A percentile compares a stretch with the other conserved stretches of the same genome.
These are phyloP conservation scores for Aaosphaeria arxii DNA, from an alignment of 2,329 filamentous ascomycete genomes.

Conservation along the genomic window DNA sequence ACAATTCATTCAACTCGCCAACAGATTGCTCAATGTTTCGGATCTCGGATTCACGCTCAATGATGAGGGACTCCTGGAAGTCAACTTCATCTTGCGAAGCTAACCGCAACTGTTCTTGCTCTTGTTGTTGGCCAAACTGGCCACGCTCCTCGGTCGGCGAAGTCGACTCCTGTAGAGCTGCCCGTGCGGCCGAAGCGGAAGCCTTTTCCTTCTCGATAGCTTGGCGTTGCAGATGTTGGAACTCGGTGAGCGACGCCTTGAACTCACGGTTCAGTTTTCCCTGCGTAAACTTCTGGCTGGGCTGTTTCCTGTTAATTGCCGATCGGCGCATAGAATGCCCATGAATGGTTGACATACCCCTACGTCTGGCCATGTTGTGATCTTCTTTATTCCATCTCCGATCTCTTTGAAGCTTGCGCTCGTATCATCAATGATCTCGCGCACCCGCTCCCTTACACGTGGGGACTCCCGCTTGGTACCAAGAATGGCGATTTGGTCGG, in stretches of 20 bases:
- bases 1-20: slow-evolving; percentile 91
- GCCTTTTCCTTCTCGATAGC: slow-evolving; percentile 91
- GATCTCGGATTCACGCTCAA: slow-evolving; percentile 95
- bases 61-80: slow-evolving; percentile 92
- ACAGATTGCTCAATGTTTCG: slow-evolving; percentile 97
- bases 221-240: slow-evolving; percentile 84
- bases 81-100: slow-evolving; percentile 94
- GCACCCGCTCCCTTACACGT: slow-evolving; percentile 84
- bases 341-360: slow-evolving; percentile 63
- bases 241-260: slow-evolving; percentile 81
- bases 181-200: slow-evolving; percentile 77
- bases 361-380: slow-evolving; percentile 67
- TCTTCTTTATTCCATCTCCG: slow-evolving; percentile 88
- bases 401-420: slow-evolving; percentile 85
- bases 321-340: too few species aligned
- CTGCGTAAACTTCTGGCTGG: slow-evolving; percentile 93
- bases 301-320: slow-evolving; percentile 48
- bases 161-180: slow-evolving; percentile 65
- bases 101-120: slow-evolving; percentile 69
- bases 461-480: slow-evolving; percentile 91
- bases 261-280: slow-evolving; percentile 94
- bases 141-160: slow-evolving; percentile 42
- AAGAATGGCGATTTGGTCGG: slow-evolving; percentile 78
- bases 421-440: slow-evolving; percentile 82
- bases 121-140: slow-evolving; percentile 55